Evolutionary conservation across 495 filamentous ascomycete species (phyloP), one percentile per base, ranked within the genome.

Genomic region (Trichoderma parareesei): DNA sequence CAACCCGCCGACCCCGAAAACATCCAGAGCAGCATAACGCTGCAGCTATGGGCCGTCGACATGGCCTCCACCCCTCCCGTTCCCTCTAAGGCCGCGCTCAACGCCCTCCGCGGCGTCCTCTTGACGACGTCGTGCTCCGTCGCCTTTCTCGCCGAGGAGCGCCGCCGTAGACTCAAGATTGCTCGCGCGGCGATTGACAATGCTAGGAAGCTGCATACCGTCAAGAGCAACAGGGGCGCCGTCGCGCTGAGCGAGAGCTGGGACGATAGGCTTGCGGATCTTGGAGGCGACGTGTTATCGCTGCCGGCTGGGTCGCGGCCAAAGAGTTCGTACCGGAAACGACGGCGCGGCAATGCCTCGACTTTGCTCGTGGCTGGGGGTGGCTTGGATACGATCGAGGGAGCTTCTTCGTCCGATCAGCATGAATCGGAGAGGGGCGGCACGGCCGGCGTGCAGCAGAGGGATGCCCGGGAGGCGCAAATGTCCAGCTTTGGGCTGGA

Each of bases 51-150:
- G 61, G 33, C 42, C 46, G 46, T 66, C 65, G 35, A 63, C 41
- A 38, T 68, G 72, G 60, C 74, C 76, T 53, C 75, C 81, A 42
- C 61, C n/a, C 38, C 20, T 44, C 78, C 78, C 66, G 76, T 82
- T 55, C 80, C 81, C 43, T 84, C 82, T 64, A 83, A 82, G 73
- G 79, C 78, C 61, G 82, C 79, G 66, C 69, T 84, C 63, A 78
- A 79, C 65, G 77, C 80, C 59, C 76, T 85, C 46, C 80, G 80
- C 55, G 76, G 79, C 59, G 73, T 85, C 61, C 77, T 78, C 61
- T 65, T 84, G 0, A 81, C 81, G 63, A 81, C 80, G 4, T 79
- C 82, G 4, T 84, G 81, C 72, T 81, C 79, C 35, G 70, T 85
- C 64, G 79, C 78, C 64, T 71, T 81, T 33, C 67, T 85, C 60